A percentile compares a stretch with the other conserved stretches of the same genome.
Evolutionary conservation across 768 basidiomycete genomes (phyloP).

Genomic region (Leccinum broughii): DNA sequence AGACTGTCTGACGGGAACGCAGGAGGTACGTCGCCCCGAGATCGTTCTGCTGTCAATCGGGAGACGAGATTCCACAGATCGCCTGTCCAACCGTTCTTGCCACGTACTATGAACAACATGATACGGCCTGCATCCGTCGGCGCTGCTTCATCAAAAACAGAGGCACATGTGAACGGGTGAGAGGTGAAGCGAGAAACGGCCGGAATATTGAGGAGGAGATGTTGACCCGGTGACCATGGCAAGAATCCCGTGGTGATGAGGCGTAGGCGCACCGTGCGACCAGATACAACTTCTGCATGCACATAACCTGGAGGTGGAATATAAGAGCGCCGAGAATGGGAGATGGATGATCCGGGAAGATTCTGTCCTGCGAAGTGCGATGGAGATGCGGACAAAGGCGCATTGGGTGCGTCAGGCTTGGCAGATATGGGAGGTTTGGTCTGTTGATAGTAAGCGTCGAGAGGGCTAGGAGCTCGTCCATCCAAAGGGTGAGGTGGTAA

Average conservation of each 20-base stretch:
- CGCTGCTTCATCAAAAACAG: conserved; percentile 52
- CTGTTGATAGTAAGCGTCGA: conserved; percentile 21
- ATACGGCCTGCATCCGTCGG: conserved; percentile 48
- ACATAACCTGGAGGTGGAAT: conserved; percentile 67
- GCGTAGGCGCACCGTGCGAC: conserved; percentile 68
- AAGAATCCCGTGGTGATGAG: conserved; percentile 55
- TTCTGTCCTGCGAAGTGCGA: conserved; percentile 1
- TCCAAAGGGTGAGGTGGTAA: conserved; percentile 3
- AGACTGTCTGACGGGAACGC: conserved; percentile 9
- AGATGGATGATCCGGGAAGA: background rate
- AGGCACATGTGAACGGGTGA: conserved; percentile 75
- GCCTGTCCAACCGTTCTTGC: conserved; percentile 68
- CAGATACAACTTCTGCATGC: conserved; percentile 67
- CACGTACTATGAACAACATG: conserved; percentile 67
- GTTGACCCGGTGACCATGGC: conserved; percentile 77
- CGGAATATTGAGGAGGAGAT: conserved; percentile 69
- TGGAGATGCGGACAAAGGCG: background rate
- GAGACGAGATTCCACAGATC: conserved; percentile 60
- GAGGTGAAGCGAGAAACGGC: conserved; percentile 58
- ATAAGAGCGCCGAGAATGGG: conserved; percentile 25
- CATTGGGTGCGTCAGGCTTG: background rate
- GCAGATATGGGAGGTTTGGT: conserved; percentile 7
- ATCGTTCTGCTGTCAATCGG: conserved; percentile 36
- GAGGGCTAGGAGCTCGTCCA: conserved; percentile 25
- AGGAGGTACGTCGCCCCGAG: conserved; percentile 27